These are phyloP conservation scores for Clarireedia homoeocarpa DNA, from an alignment of 2,329 filamentous ascomycete genomes.

Conservation along the genomic window DNA sequence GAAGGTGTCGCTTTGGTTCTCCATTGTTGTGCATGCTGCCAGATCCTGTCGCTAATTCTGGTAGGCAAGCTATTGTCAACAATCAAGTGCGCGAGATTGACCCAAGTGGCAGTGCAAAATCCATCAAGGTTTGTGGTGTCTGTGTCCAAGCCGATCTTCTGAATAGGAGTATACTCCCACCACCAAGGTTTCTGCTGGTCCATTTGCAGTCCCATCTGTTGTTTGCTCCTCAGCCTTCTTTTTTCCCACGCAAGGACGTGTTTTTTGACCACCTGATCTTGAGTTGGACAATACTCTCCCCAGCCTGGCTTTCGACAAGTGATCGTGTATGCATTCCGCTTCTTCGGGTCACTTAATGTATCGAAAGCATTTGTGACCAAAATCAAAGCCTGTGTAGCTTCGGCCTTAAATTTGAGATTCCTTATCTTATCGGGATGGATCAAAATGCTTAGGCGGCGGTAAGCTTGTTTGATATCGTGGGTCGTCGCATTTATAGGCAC, in stretches of 20 bases:
- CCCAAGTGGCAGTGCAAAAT: slow-evolving; percentile 3
- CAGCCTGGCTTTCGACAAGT: background rate
- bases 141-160: too few relatives aligned
- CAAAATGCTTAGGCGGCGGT: background rate
- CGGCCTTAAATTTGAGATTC: background rate
- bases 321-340: background rate
- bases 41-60: background rate
- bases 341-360: background rate
- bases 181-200: background rate
- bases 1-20: background rate
- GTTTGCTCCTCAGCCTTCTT: too few relatives aligned
- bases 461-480: background rate
- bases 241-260: too few relatives aligned
- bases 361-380: background rate
- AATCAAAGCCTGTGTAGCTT: background rate
- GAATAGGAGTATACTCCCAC: background rate
- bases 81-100: slow-evolving; percentile 2
- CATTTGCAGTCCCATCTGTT: background rate
- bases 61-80: background rate
- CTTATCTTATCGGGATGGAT: background rate
- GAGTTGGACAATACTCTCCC: too few relatives aligned
- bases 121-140: background rate
- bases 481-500: background rate
- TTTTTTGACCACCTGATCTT: too few relatives aligned
- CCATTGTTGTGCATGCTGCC: background rate